Evolutionary conservation across 768 basidiomycete genomes (phyloP).

Genomic region (Tricholoma sp.): DNA sequence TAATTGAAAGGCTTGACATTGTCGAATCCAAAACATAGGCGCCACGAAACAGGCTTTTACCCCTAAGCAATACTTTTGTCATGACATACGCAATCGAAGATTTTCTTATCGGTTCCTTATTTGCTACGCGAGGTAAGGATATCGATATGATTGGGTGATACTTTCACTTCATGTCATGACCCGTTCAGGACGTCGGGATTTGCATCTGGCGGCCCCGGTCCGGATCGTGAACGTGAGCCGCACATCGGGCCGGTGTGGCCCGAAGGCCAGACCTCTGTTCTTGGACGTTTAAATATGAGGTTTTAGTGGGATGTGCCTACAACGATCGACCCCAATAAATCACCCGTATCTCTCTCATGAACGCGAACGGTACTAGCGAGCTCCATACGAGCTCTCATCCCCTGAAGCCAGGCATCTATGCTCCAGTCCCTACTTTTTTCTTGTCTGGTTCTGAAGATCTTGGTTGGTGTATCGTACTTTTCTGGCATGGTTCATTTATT

Average conservation of each 20-base stretch:
- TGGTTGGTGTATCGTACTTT: slow-evolving; percentile 41
- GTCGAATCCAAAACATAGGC: slow-evolving; percentile 30
- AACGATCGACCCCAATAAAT: slow-evolving; percentile 11
- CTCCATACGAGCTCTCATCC: slow-evolving; percentile 40
- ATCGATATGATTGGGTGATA: no score
- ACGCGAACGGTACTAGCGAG: slow-evolving; percentile 32
- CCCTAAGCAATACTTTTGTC: background rate
- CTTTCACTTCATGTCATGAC: no score
- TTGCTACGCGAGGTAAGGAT: no score
- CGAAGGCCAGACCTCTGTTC: slow-evolving; percentile 9
- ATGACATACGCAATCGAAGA: background rate
- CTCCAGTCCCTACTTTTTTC: slow-evolving; percentile 88
- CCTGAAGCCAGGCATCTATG: slow-evolving; percentile 73
- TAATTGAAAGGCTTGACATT: slow-evolving; percentile 63
- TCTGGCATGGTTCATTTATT: slow-evolving; percentile 3
- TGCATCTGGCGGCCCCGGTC: slow-evolving; percentile 12
- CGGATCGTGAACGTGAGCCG: slow-evolving; percentile 13
- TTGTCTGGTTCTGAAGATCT: slow-evolving; percentile 71
- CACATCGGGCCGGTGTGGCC: slow-evolving; percentile 22
- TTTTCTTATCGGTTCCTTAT: no score
- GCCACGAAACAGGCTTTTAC: background rate
- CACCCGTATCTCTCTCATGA: slow-evolving; percentile 29
- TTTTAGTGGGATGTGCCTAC: slow-evolving; percentile 12
- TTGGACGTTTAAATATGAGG: slow-evolving; percentile 17
- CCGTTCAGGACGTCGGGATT: background rate